Evolutionary conservation across 345 rosid genomes (phyloP), one percentile per base, ranked within the genome.

Genomic region (Eucalyptus polyanthemos): DNA sequence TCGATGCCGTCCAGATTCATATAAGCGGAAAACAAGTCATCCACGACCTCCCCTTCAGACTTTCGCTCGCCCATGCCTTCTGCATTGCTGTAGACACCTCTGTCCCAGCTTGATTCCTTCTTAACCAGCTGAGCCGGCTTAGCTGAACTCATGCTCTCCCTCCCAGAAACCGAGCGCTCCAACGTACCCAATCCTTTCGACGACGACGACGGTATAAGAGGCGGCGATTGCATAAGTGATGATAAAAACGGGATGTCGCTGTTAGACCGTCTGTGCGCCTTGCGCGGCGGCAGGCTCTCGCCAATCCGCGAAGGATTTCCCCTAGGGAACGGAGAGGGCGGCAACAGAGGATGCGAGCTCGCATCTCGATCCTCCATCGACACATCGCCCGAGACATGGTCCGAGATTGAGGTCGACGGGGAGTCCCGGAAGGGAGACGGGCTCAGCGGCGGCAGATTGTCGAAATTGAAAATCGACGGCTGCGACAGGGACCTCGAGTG

Each of bases 1-100:
- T 97, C 99, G 45, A 98, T 97, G 58, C 93, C 95, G 10, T 98
- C 99, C 92, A 98, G 93, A 93, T 98, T 98, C 98, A 98, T 98
- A 87, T 96, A 98, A 1, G 99, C 98, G 16, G 98, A 97, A 92
- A 98, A 95, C 90, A 97, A 93, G 90, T 97, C 99, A 91, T 98
- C 99, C 90, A 96, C 95, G 47, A 92, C 93, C 90, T 96, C 96
- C 69, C 96, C 98, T 92, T 96, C 97, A 7, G 95, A 91, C 91
- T 94, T 96, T 89, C 97, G 93, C 94, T 95, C 99, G 19, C 95
- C 95, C 90, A 90, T 93, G 31, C 97, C 97, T 93, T 97, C 97
- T 8, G 89, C 92, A 89, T 87, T 91, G 88, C 62, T 87, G 54
- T 93, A 94, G 21, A 89, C 89, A 62, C 92, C 93, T 92, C 89